Evolutionary conservation across 2,329 filamentous ascomycete genomes (phyloP), one percentile per base, ranked within the genome.

Genomic region (Sordariomycetes sp.): DNA sequence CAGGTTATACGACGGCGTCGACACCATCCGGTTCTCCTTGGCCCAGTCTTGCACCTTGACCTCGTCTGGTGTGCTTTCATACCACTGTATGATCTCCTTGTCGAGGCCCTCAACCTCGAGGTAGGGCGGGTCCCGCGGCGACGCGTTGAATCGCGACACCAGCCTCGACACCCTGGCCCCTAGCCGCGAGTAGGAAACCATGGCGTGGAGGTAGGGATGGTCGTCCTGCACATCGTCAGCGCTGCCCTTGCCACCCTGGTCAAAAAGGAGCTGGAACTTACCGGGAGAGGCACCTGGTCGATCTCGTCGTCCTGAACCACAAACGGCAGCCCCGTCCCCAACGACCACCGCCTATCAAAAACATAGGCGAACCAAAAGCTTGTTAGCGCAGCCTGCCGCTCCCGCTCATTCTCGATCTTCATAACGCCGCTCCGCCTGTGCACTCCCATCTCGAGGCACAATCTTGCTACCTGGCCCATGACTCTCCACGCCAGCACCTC

Each of bases 291-390:
- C 24, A 97, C 73, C 56, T 81, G 83, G 65, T 96, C 91, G 60
- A 96, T 89, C 67, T 96, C 90, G 18, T 88, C 82, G 66, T 96
- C 91, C 63, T 93, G 87, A 40, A 96, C 77, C 2, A 89, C 86
- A 72, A 90, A 96, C 0, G 91, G 91, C 69, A 96, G 79, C 0
- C 91, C 91, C 0, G 89, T 92, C n/a, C 87, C 89, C 64, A 96
- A 90, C 62, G 88, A 90, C 90, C 90, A 96, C 55, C 91, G 80
- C 46, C 90, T 79, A 68, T 96, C 92, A 46, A 96, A 76, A 3
- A 91, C 86, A 66, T 94, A 96, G 20, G 91, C 85, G 1, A 87
- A 85, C 92, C 90, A 97, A 70, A 95, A 96, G 16, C 89, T 82
- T 55, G 86, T 82, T 32, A 89, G 78, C 0, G 88, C 85, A 55